Evolutionary conservation across 495 filamentous ascomycete genomes (phyloP).

Genomic region (Penicillium angulare): DNA sequence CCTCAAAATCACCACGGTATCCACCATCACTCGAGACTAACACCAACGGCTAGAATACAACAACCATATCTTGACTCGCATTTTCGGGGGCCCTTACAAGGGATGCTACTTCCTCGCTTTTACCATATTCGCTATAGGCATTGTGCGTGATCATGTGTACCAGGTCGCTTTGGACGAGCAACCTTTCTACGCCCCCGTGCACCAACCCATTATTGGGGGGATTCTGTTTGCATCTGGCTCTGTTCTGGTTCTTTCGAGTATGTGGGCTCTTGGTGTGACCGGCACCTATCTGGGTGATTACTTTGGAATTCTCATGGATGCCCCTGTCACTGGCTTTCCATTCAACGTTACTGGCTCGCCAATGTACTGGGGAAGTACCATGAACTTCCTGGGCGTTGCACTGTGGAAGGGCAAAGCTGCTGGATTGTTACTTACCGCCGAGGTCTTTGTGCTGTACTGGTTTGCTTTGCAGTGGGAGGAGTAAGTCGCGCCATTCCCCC

Average conservation of each 20-base stretch:
- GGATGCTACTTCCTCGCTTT: constrained; percentile 89
- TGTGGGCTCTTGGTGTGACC: constrained; percentile 91
- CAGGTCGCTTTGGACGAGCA: constrained; percentile 39
- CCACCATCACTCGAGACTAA: constrained; percentile 10
- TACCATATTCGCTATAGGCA: constrained; percentile 86
- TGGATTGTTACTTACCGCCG: constrained; percentile 70
- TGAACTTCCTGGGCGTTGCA: constrained; percentile 90
- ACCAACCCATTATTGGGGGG: constrained; percentile 76
- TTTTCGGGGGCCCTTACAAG: constrained; percentile 76
- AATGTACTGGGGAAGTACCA: constrained; percentile 94
- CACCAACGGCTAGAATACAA: constrained; percentile 86
- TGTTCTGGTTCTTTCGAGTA: constrained; percentile 79
- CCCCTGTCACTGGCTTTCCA: constrained; percentile 87
- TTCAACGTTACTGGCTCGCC: constrained; percentile 91
- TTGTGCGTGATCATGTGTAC: constrained; percentile 77
- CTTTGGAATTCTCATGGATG: constrained; percentile 96
- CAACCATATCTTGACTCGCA: constrained; percentile 80
- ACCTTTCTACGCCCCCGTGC: constrained; percentile 44
- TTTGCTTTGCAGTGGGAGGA: constrained; percentile 89
- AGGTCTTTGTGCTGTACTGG: constrained; percentile 77
- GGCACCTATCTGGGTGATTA: constrained; percentile 98
- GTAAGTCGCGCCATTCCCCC: constrained; percentile 39
- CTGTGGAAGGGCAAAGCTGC: constrained; percentile 87
- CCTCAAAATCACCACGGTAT: neutral
- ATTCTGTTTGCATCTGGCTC: constrained; percentile 73